phyloP scores from a whole-genome alignment of 805 yeast species.

The Danielia reshetovae region DNA sequence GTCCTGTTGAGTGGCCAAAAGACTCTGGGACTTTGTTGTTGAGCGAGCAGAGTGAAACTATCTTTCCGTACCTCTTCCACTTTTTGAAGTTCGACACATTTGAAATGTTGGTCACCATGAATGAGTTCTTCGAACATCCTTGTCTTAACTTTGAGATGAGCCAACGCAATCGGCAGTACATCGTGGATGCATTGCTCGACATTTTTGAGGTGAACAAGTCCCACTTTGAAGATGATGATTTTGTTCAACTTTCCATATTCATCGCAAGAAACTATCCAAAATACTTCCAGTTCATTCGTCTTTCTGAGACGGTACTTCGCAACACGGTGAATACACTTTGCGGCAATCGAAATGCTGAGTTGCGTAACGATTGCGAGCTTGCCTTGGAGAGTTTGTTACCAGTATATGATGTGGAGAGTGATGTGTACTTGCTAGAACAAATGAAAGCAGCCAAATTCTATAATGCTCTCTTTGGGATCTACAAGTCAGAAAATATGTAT shows the following conservation, averaged over 20 bases:
- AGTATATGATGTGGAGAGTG: conserved; percentile 55
- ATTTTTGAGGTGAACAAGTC: conserved; percentile 38
- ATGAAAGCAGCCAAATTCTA: conserved; percentile 54
- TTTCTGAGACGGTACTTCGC: conserved; percentile 58
- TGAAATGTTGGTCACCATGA: conserved; percentile 62
- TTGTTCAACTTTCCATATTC: conserved; percentile 55
- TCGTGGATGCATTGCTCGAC: conserved; percentile 68
- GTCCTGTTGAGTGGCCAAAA: conserved; percentile 34
- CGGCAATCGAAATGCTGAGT: conserved; percentile 24
- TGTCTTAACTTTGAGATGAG: conserved; percentile 60
- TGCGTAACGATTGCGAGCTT: conserved; percentile 62
- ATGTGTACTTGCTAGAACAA: conserved; percentile 44
- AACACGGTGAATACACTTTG: conserved; percentile 50
- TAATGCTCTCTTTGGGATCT: conserved; percentile 56
- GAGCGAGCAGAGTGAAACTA: not conserved
- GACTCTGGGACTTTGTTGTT: not conserved
- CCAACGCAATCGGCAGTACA: conserved; percentile 65
- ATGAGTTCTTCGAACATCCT: conserved; percentile 82
- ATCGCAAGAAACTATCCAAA: conserved; percentile 80
- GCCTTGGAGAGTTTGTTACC: conserved; percentile 73
- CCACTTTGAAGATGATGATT: conserved; percentile 20
- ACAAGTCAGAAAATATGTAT: conserved; percentile 48
- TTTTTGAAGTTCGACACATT: conserved; percentile 54
- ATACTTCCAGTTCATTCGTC: conserved; percentile 73
- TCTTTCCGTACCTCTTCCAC: conserved; percentile 64